Evolutionary conservation across 2,329 filamentous ascomycete species (phyloP), one percentile per base, ranked within the genome.

Genomic region (Monosporascus sp.): DNA sequence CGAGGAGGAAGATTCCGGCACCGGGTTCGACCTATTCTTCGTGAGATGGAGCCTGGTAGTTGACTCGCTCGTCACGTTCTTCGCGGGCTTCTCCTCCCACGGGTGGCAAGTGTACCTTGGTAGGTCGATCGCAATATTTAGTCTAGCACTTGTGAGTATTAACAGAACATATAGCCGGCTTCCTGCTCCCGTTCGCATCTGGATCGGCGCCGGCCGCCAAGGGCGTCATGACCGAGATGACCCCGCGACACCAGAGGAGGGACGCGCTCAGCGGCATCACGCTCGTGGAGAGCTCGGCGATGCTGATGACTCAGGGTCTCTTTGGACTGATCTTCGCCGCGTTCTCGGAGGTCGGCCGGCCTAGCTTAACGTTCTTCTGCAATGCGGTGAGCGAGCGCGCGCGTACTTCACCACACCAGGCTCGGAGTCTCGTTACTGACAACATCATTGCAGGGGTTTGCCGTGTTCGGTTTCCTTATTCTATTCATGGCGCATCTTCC

Each of bases 201-300:
- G 87, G 87, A 0, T 86, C 86, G 0, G 86, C 85, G 0, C 79
- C 85, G 0, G 84, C 86, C 0, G 84, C 85, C 1, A 90, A 89
- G 59, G 87, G 86, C 1, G 84, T 86, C n/a, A 88, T 89, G 55
- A 79, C 87, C 0, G 81, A 87, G 53, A 86, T 89, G 84, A 85
- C 85, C 45, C 73, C 84, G 0, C 74, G 81, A 1, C 75, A 75
- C 0, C 79, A 86, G 52, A 76, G 86, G 0, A 77, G 81, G 0
- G 86, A 90, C 62, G 86, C 87, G 0, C 71, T 90, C 3, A 84
- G 84, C 40, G 85, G 84, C 0, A 84, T 90, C 14, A 88, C 84
- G 0, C 71, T 89, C 0, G 81, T 89, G 0, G 87, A 90, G 63
- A 88, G 87, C 58, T 77, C 88, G 35, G 86, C 85, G 0, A 74